These are phyloP conservation scores for Rhynchospora pubera DNA, from an alignment of 176 grass and related monocot species.

Conservation along the genomic window DNA sequence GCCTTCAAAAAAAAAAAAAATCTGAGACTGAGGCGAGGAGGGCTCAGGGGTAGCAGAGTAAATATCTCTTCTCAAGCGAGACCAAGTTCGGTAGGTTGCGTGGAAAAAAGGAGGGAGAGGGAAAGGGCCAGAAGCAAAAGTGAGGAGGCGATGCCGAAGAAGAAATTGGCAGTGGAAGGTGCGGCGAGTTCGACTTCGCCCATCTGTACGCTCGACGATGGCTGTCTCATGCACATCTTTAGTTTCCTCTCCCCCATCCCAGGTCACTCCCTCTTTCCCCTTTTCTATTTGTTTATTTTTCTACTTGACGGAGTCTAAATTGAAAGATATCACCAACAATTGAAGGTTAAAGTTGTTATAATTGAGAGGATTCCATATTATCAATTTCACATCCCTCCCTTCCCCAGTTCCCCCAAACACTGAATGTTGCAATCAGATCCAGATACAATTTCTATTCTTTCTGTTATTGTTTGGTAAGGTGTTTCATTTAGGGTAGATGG, in stretches of 20 bases:
- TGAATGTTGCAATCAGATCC: neutral
- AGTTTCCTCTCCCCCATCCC: constrained; percentile 91
- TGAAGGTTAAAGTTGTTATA: neutral
- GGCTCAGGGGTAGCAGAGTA: too few species aligned
- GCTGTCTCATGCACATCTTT: constrained; percentile 97
- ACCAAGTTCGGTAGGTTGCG: neutral
- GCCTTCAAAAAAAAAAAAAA: too few species aligned
- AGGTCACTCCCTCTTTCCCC: constrained; percentile 36
- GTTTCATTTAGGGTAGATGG: neutral
- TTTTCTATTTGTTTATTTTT: neutral
- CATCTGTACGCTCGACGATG: constrained; percentile 66
- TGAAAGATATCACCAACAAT: neutral
- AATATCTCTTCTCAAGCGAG: neutral
- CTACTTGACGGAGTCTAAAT: neutral
- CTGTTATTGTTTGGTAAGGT: neutral
- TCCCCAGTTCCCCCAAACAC: too few species aligned
- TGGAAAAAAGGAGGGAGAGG: neutral
- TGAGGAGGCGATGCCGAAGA: constrained; percentile 34
- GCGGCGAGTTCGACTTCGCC: constrained; percentile 35
- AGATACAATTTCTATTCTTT: neutral
- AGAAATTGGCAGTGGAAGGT: constrained; percentile 21
- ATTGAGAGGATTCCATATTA: neutral
- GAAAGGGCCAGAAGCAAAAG: neutral
- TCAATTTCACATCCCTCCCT: too few species aligned
- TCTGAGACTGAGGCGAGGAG: too few species aligned